A percentile compares a stretch with the other conserved stretches of the same genome.
Evolutionary conservation across 345 rosid species (phyloP).

Genomic region (Gossypium bickii): DNA sequence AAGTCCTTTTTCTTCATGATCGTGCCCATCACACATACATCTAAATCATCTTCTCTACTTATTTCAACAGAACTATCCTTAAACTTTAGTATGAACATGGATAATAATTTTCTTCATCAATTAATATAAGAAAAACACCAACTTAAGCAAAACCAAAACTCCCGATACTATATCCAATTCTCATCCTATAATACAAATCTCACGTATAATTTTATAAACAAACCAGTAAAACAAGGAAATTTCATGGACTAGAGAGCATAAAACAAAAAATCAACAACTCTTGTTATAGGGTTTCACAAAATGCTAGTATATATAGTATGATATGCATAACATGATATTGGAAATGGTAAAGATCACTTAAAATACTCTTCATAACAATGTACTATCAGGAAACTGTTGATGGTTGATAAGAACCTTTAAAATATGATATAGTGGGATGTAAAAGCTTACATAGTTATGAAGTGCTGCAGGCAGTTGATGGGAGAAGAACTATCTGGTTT

Average conservation of each 20-base stretch:
- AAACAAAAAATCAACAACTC: neutral
- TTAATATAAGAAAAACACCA: neutral
- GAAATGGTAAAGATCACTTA: neutral
- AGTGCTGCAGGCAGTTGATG: slow-evolving; percentile 55
- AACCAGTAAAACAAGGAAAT: neutral
- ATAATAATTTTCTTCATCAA: neutral
- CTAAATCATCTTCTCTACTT: slow-evolving; percentile 2
- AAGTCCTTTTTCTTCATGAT: slow-evolving; percentile 3
- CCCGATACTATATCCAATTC: neutral
- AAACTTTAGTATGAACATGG: neutral
- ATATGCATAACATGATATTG: neutral
- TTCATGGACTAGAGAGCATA: neutral
- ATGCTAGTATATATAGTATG: neutral
- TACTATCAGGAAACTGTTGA: neutral
- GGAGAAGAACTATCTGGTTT: slow-evolving; percentile 82
- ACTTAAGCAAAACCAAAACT: neutral
- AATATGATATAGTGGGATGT: neutral
- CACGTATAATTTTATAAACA: neutral
- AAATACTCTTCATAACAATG: neutral
- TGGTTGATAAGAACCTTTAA: neutral
- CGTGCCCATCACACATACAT: neutral
- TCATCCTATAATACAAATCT: neutral
- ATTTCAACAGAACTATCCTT: neutral
- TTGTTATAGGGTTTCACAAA: neutral
- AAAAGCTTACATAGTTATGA: neutral